Conservation (phyloP, 139 green algal species). For the Coelastrella sp. region DNA sequence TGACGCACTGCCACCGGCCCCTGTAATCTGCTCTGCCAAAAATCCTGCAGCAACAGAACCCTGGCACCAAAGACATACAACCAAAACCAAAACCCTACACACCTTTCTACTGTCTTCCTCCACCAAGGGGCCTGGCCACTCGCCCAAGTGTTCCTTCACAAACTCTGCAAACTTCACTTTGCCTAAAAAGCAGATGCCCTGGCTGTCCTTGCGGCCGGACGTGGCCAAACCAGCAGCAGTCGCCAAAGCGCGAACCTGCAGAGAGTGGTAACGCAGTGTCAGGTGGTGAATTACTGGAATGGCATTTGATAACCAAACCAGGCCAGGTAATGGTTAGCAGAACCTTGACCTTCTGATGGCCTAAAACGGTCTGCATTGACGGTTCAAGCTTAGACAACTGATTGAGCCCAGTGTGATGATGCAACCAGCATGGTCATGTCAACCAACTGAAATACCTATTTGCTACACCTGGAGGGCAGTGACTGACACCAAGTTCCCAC, state of each 20-base stretch:
- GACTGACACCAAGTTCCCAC: slow-evolving; percentile 44
- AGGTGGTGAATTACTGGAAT: background rate
- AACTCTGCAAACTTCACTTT: slow-evolving; percentile 96
- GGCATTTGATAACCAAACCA: background rate
- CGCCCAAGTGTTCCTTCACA: slow-evolving; percentile 92
- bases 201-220: slow-evolving; percentile 90
- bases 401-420: too few species aligned
- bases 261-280: background rate
- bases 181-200: slow-evolving; percentile 99
- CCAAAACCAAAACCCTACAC: background rate
- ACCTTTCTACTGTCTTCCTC: slow-evolving; percentile 82
- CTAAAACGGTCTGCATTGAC: too few species aligned
- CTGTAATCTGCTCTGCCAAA: background rate
- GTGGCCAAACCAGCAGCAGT: slow-evolving; percentile 79
- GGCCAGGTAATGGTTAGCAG: too few species aligned
- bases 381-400: too few species aligned
- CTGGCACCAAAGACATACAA: background rate
- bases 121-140: slow-evolving; percentile 88
- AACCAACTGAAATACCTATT: too few species aligned
- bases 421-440: too few species aligned
- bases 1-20: too few species aligned
- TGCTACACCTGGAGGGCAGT: background rate
- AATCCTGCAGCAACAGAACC: background rate
- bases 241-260: background rate
- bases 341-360: too few species aligned